phyloP scores from a whole-genome alignment of 495 filamentous ascomycete genomes.

The Trichoderma orchidacearum region DNA sequence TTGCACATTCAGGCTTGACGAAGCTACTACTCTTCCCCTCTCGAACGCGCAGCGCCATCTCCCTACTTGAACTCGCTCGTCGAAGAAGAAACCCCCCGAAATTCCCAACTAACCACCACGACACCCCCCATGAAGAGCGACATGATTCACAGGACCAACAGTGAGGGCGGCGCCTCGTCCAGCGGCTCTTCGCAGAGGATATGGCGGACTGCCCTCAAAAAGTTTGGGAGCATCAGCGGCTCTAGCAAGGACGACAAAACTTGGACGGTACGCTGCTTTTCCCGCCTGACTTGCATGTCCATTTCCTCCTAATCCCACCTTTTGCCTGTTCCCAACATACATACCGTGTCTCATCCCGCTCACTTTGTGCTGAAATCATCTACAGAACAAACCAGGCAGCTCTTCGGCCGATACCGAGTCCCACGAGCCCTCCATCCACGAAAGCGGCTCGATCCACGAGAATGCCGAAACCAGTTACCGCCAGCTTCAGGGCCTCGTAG shows the following conservation, averaged over 20 bases:
- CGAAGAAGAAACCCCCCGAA: background rate
- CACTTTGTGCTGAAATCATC: background rate
- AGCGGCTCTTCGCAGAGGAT: background rate
- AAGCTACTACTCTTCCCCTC: background rate
- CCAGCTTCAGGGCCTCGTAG: constrained; percentile 12
- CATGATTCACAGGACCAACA: background rate
- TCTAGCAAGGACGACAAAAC: constrained; percentile 1
- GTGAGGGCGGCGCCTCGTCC: constrained; percentile 1
- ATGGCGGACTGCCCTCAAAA: background rate
- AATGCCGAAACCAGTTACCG: constrained; percentile 8
- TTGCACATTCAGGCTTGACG: background rate
- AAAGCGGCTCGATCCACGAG: constrained; percentile 1
- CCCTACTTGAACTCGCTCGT: no score
- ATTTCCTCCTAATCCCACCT: background rate
- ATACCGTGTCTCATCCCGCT: no score
- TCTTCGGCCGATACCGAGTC: background rate
- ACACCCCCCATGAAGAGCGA: background rate
- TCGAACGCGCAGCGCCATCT: background rate
- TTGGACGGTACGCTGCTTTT: background rate
- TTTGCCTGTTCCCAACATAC: background rate
- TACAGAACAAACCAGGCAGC: background rate
- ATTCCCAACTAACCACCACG: no score
- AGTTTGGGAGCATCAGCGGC: background rate
- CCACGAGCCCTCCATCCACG: background rate
- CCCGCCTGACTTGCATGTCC: background rate